These are phyloP conservation scores for Fusarium sp. DNA, from an alignment of 2,329 filamentous ascomycete genomes.

Conservation along the genomic window DNA sequence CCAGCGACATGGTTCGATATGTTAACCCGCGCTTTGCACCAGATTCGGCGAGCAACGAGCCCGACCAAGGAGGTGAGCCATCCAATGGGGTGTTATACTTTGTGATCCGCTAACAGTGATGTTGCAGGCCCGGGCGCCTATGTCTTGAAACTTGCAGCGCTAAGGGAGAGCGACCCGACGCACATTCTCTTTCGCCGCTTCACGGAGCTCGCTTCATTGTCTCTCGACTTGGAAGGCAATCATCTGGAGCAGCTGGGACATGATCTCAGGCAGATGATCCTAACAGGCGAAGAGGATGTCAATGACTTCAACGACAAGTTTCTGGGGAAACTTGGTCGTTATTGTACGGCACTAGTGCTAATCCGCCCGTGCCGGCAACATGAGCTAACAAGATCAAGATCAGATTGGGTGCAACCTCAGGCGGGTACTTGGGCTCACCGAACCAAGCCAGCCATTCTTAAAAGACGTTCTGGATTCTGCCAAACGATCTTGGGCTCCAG, in stretches of 20 bases:
- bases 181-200: constrained; percentile 21
- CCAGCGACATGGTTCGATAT: not conserved
- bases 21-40: not conserved
- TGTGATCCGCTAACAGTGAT: not conserved
- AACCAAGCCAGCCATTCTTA: constrained; percentile 7
- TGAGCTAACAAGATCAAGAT: constrained; percentile 10
- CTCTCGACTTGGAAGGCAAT: constrained; percentile 17
- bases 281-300: constrained; percentile 1
- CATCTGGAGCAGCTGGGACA: constrained; percentile 8
- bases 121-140: constrained; percentile 4
- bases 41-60: not conserved
- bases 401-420: constrained; percentile 11
- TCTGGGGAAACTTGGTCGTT: constrained; percentile 14
- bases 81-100: not conserved
- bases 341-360: not conserved
- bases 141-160: constrained; percentile 5
- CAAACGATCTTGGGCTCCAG: constrained; percentile 2
- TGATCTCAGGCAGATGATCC: constrained; percentile 12
- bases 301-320: constrained; percentile 9
- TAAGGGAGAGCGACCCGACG: constrained; percentile 10
- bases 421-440: constrained; percentile 6
- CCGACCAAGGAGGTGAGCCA: not conserved
- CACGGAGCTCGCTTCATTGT: constrained; percentile 1
- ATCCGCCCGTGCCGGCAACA: not conserved
- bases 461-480: not conserved